A percentile compares a stretch with the other conserved stretches of the same genome.
These are phyloP conservation scores for Paramarasmius palmivorus DNA, from an alignment of 1,284 basidiomycete genomes.

Conservation along the genomic window DNA sequence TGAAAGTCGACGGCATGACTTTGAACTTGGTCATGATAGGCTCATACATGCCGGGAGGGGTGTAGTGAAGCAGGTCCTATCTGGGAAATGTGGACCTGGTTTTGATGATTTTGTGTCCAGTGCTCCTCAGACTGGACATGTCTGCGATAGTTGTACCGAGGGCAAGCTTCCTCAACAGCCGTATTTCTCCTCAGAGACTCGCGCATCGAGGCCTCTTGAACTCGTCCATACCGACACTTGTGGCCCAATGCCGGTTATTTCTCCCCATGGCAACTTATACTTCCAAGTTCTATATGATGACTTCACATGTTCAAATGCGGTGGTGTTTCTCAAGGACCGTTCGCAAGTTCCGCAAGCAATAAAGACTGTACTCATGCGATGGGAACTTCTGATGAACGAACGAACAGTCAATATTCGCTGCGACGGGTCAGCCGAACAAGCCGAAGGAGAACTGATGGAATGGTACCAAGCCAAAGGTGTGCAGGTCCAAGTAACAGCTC, in stretches of 20 bases:
- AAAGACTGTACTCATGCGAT: neutral
- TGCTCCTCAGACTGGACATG: neutral
- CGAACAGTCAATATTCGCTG: neutral
- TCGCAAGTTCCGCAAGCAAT: neutral
- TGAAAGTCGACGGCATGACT: neutral
- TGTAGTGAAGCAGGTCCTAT: neutral
- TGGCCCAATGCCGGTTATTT: slow-evolving; percentile 1
- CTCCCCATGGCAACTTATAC: neutral
- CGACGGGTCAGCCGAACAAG: slow-evolving; percentile 3
- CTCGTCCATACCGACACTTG: slow-evolving; percentile 11
- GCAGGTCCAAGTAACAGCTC: slow-evolving; percentile 4
- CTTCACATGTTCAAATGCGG: neutral
- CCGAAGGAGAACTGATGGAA: neutral
- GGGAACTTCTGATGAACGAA: neutral
- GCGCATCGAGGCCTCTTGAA: neutral
- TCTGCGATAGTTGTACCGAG: neutral
- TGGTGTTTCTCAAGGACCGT: neutral
- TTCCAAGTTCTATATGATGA: slow-evolving; percentile 3
- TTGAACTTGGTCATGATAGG: neutral
- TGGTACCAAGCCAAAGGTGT: neutral
- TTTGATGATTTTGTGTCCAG: neutral
- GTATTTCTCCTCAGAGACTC: neutral
- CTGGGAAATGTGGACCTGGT: neutral
- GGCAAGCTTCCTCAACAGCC: neutral
- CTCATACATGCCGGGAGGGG: neutral